These are phyloP conservation scores for Solanum bulbocastanum DNA, from an alignment of 257 asterid genomes.

Conservation along the genomic window DNA sequence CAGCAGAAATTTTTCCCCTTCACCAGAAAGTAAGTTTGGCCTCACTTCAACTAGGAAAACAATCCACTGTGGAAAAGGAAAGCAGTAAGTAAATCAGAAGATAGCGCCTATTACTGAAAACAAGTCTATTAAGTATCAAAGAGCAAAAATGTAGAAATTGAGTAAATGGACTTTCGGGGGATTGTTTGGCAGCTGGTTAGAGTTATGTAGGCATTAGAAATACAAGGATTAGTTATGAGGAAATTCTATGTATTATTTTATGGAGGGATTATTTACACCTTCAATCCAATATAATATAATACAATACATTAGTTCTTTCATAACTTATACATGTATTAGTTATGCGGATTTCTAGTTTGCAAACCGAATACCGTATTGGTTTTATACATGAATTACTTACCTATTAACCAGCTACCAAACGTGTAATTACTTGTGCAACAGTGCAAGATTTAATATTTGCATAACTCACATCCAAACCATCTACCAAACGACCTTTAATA, in stretches of 20 bases:
- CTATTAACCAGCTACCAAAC: too few species aligned
- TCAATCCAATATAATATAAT: background rate
- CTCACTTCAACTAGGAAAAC: slow-evolving; percentile 48
- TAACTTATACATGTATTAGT: background rate
- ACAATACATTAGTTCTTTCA: background rate
- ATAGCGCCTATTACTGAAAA: background rate
- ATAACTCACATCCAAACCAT: too few species aligned
- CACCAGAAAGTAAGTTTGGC: slow-evolving; percentile 57
- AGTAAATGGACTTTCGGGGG: background rate
- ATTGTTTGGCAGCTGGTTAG: background rate
- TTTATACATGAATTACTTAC: too few species aligned
- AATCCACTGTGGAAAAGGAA: slow-evolving; percentile 25
- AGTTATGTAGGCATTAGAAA: background rate
- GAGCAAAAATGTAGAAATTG: background rate
- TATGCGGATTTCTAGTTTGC: too few species aligned
- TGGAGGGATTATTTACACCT: background rate
- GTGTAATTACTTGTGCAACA: too few species aligned
- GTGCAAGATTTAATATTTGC: too few species aligned
- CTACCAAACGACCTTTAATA: background rate
- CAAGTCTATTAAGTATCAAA: background rate
- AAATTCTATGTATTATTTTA: background rate
- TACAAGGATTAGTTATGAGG: background rate
- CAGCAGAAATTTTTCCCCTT: slow-evolving; percentile 41
- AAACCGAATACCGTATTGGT: too few species aligned
- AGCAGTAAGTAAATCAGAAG: background rate